Base-by-base conservation (phyloP, 345 rosid species). In the Arabidopsis arenosa region DNA sequence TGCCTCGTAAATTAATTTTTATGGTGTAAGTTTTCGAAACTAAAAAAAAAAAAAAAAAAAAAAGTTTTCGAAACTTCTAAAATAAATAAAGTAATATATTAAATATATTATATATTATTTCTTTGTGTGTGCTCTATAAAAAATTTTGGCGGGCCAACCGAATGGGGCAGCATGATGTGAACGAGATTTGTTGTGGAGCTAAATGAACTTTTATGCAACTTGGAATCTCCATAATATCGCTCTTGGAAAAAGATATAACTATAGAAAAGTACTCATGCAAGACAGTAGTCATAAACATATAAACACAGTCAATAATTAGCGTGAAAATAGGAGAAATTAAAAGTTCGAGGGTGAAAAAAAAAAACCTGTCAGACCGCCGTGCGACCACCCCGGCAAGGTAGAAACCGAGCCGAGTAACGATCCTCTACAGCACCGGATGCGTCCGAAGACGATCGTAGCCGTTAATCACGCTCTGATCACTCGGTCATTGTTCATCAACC, bases 191-290 rank as follows among this genome's bases (percentile, higher is more conserved):
- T 73, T 54, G 56, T 13, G 48, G 59, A 64, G 64, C 56, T 33
- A 43, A 41, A 45, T 65, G 65, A 21, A 74, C 57, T 37, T 65
- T 74, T 43, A 39, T 65, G 72, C 32, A 47, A 65, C 49, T 74
- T 55, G 48, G 72, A 65, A 55, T 65, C 48, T 64, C 56, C 57
- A 40, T 15, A 39, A 17, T 52, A 37, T 61, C 10, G 60, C 18
- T 72, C 40, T 37, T n/a, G 14, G 2, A 64, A 45, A 12, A 61
- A 40, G 11, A 6, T 23, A 23, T 4, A 40, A 4, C 17, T 40
- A 45, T 17, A 64, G 30, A 32, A 15, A 47, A 37, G 10, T 39
- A 39, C 17, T 39, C 48, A 14, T 14, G 40, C 32, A 28, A 28
- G 32, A 28, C 32, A 23, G 26, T 23, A 23, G 2, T 23, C 26